These are phyloP conservation scores for Pseudopithomyces chartarum DNA, from an alignment of 2,329 filamentous ascomycete species.

Conservation along the genomic window DNA sequence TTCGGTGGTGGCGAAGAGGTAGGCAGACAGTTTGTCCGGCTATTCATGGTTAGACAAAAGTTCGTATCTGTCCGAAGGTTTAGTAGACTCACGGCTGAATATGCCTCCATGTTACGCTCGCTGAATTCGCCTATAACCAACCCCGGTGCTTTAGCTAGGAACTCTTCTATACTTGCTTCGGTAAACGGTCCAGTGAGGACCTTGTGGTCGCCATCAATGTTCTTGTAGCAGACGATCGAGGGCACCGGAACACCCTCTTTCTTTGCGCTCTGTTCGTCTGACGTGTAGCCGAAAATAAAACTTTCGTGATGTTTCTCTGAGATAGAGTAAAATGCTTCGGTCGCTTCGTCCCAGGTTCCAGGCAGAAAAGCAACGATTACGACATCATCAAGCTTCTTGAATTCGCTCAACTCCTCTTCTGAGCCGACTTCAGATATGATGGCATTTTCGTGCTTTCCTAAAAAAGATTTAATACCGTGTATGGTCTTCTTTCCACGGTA, in stretches of 20 bases:
- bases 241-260: slow-evolving; percentile 19
- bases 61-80: neutral
- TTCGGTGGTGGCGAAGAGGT: slow-evolving; percentile 21
- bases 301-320: slow-evolving; percentile 15
- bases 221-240: slow-evolving; percentile 25
- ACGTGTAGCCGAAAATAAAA: slow-evolving; percentile 24
- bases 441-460: slow-evolving; percentile 19
- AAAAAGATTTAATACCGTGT: slow-evolving; percentile 17
- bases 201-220: slow-evolving; percentile 22
- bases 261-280: slow-evolving; percentile 12
- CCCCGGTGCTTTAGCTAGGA: slow-evolving; percentile 1
- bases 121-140: slow-evolving; percentile 13
- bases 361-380: slow-evolving; percentile 23
- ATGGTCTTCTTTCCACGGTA: slow-evolving; percentile 23
- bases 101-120: slow-evolving; percentile 23
- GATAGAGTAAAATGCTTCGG: slow-evolving; percentile 9
- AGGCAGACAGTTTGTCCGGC: slow-evolving; percentile 24
- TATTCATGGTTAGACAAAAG: slow-evolving; percentile 8
- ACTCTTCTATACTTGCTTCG: slow-evolving; percentile 1
- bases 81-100: slow-evolving; percentile 20
- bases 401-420: neutral
- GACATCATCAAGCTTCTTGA: slow-evolving; percentile 21
- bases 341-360: slow-evolving; percentile 6
- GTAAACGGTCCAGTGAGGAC: slow-evolving; percentile 19
- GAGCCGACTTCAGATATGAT: slow-evolving; percentile 11